Conservation (phyloP, 768 basidiomycete genomes). For the Cyclocybe aegerita region DNA sequence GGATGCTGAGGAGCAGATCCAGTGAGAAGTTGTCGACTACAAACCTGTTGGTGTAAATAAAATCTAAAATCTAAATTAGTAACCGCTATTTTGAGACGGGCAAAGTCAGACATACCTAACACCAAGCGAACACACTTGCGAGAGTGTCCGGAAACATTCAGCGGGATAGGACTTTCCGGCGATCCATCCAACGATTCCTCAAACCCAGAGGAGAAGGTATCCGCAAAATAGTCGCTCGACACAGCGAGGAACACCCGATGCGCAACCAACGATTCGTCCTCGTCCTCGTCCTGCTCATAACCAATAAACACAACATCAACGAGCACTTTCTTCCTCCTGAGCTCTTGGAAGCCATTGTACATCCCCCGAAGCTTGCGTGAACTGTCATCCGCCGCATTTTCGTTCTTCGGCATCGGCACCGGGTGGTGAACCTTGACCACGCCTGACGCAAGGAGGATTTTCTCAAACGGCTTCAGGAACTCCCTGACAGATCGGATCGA, state of each 20-base stretch:
- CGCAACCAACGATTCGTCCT: constrained; percentile 24
- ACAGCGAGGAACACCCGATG: constrained; percentile 41
- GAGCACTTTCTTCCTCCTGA: constrained; percentile 29
- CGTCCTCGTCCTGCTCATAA: constrained; percentile 12
- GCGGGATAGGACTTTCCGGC: constrained; percentile 8
- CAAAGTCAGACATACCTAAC: constrained; percentile 23
- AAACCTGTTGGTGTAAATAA: constrained; percentile 28
- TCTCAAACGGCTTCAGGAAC: constrained; percentile 32
- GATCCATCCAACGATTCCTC: constrained; percentile 19
- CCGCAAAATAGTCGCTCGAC: constrained; percentile 29
- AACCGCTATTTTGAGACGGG: not conserved
- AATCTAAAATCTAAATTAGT: constrained; percentile 22
- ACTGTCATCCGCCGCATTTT: not conserved
- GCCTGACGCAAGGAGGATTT: constrained; percentile 32
- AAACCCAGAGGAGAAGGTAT: constrained; percentile 26
- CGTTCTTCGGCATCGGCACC: constrained; percentile 8
- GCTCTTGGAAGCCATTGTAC: constrained; percentile 29
- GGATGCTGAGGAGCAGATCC: constrained; percentile 22
- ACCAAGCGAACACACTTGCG: constrained; percentile 21
- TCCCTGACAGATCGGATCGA: constrained; percentile 27
- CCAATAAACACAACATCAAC: constrained; percentile 37
- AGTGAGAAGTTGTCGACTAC: constrained; percentile 4
- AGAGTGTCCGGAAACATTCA: constrained; percentile 12
- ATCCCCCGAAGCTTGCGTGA: constrained; percentile 12
- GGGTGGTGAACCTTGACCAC: constrained; percentile 25